Conservation (phyloP, 768 basidiomycete species). For the Glaciozyma antarctica region DNA sequence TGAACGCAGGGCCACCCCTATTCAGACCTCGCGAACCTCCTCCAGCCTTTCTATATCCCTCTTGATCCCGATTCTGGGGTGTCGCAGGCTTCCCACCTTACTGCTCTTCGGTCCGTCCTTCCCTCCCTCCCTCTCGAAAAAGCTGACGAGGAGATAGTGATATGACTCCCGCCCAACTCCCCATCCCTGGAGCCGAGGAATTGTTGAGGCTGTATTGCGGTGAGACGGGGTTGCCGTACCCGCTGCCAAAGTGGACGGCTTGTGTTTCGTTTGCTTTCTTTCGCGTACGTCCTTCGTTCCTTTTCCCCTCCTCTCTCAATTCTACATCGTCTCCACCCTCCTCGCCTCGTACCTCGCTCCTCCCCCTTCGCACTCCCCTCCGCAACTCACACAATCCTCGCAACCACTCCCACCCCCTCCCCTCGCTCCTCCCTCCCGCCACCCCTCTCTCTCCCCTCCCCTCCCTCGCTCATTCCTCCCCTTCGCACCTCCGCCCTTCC, state of each 20-base stretch:
- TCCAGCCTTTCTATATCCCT: slow-evolving; percentile 61
- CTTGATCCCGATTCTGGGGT: background rate
- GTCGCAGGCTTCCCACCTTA: slow-evolving; percentile 5
- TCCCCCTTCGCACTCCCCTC: no score
- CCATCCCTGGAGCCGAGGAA: slow-evolving; percentile 26
- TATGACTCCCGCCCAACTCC: slow-evolving; percentile 5
- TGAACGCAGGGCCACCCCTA: slow-evolving; percentile 43
- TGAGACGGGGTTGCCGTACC: slow-evolving; percentile 12
- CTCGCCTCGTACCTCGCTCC: no score
- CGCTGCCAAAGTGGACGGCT: slow-evolving; percentile 23
- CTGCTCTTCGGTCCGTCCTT: slow-evolving; percentile 14
- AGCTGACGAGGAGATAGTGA: background rate
- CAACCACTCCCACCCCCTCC: no score
- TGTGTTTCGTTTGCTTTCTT: slow-evolving; percentile 32
- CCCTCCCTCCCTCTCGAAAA: background rate
- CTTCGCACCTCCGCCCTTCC: no score
- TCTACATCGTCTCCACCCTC: no score
- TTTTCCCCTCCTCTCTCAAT: no score
- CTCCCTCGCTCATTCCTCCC: no score
- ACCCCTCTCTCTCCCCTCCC: no score
- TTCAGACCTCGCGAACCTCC: slow-evolving; percentile 82
- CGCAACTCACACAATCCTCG: no score
- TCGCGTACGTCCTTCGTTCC: slow-evolving; percentile 18
- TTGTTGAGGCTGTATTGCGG: slow-evolving; percentile 29
- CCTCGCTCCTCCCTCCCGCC: no score